Conservation (phyloP, 495 filamentous ascomycete genomes). For the Trichoderma reesei region DNA sequence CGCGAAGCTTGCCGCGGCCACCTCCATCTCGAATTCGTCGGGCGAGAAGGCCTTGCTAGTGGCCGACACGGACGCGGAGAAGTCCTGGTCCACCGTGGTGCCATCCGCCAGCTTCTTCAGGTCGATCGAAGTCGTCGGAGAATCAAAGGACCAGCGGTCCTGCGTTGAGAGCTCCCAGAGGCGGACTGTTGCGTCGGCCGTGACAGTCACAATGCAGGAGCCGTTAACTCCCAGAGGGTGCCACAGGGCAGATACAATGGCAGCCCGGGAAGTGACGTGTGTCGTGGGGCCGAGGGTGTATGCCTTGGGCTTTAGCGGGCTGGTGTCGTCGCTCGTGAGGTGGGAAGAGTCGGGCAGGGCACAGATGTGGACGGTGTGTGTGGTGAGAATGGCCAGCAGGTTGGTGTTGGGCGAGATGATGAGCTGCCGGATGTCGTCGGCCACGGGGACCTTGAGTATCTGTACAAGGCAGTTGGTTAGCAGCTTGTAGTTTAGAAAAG, state of each 20-base stretch:
- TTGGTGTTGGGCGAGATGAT: constrained; percentile 69
- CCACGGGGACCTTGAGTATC: constrained; percentile 61
- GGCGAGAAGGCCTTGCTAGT: constrained; percentile 74
- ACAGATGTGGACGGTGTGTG: constrained; percentile 74
- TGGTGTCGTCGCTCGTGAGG: constrained; percentile 51
- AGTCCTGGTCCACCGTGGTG: constrained; percentile 63
- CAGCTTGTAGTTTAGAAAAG: constrained; percentile 12
- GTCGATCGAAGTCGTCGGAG: constrained; percentile 71
- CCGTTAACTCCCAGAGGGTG: constrained; percentile 71
- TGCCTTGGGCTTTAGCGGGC: constrained; percentile 64
- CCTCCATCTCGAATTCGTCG: constrained; percentile 77
- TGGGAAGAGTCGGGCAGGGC: constrained; percentile 67
- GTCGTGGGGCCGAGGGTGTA: constrained; percentile 80
- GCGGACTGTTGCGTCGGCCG: constrained; percentile 72
- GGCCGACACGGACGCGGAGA: constrained; percentile 56
- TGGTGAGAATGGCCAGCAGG: constrained; percentile 71
- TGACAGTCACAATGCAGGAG: constrained; percentile 71
- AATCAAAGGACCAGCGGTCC: constrained; percentile 75
- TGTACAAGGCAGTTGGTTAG: constrained; percentile 21
- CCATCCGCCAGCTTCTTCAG: constrained; percentile 74
- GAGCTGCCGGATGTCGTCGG: constrained; percentile 69
- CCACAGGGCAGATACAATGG: constrained; percentile 71
- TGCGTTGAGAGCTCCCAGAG: constrained; percentile 76
- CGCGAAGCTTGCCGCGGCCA: constrained; percentile 75
- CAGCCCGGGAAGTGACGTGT: constrained; percentile 72